Conservation (phyloP, 1,284 basidiomycete genomes). For the Microbotryum silenes-acaulis region DNA sequence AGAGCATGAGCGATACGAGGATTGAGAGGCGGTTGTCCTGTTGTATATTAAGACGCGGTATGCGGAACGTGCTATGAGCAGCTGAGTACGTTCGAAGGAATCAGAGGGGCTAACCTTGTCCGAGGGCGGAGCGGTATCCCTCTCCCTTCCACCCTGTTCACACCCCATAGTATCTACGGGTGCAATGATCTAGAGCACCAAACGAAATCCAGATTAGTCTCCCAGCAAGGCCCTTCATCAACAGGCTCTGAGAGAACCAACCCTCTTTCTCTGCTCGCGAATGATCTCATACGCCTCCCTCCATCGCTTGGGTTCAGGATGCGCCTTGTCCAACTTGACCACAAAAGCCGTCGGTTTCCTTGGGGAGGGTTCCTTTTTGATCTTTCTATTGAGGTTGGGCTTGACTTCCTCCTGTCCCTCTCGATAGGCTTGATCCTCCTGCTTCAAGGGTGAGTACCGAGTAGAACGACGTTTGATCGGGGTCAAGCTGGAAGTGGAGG, state of each 20-base stretch:
- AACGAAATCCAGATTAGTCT: background rate
- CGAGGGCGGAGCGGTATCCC: slow-evolving; percentile 50
- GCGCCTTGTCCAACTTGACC: slow-evolving; percentile 56
- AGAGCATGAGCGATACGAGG: slow-evolving; percentile 88
- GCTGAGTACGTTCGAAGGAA: background rate
- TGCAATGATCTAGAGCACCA: slow-evolving; percentile 49
- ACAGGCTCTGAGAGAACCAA: background rate
- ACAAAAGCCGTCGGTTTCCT: slow-evolving; percentile 49
- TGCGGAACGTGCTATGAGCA: background rate
- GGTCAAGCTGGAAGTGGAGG: background rate
- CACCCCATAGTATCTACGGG: slow-evolving; percentile 92
- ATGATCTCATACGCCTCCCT: slow-evolving; percentile 65
- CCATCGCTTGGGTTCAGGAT: slow-evolving; percentile 67
- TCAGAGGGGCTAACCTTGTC: slow-evolving; percentile 49
- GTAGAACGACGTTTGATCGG: slow-evolving; percentile 3
- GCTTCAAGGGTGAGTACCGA: background rate
- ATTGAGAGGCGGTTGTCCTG: slow-evolving; percentile 74
- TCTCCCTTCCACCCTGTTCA: slow-evolving; percentile 53
- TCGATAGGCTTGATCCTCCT: background rate
- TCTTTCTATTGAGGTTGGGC: background rate
- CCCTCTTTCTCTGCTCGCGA: slow-evolving; percentile 59
- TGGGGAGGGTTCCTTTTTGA: slow-evolving; percentile 3
- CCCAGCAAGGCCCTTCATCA: no score
- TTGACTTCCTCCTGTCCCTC: background rate
- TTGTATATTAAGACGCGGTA: no score